Conservation (phyloP, 2,329 filamentous ascomycete species). For the Arachnomyces sp. region DNA sequence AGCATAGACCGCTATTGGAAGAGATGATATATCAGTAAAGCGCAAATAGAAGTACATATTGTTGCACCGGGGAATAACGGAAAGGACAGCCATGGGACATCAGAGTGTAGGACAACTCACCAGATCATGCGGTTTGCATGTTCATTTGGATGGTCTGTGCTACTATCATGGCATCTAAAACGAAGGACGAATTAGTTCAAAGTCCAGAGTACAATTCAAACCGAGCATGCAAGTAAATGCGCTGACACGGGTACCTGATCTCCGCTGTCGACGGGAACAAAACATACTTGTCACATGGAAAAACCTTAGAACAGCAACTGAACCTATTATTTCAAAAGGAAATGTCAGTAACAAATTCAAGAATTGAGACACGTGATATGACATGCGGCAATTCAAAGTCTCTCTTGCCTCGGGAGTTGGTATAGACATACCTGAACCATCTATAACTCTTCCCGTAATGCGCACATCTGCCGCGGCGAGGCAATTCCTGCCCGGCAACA, state of each 20-base stretch:
- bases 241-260: not conserved
- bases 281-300: constrained; percentile 48
- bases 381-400: not conserved
- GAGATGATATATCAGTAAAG: not conserved
- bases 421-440: constrained; percentile 44
- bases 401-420: too few species aligned
- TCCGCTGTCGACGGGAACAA: not conserved
- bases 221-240: too few species aligned
- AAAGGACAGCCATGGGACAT: not conserved
- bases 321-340: constrained; percentile 34
- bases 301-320: constrained; percentile 51
- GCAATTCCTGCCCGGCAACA: constrained; percentile 47
- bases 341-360: constrained; percentile 8
- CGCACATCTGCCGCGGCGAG: constrained; percentile 44
- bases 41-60: constrained; percentile 4
- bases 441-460: constrained; percentile 51
- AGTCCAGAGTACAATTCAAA: too few species aligned
- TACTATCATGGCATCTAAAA: constrained; percentile 63
- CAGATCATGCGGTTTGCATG: constrained; percentile 81
- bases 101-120: constrained; percentile 23
- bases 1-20: constrained; percentile 55
- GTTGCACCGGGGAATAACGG: constrained; percentile 1
- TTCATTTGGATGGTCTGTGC: constrained; percentile 65
- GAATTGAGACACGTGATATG: not conserved
- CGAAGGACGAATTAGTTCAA: constrained; percentile 3